Base-by-base conservation (phyloP, 805 yeast genomes). In the Ogataea siamensis region DNA sequence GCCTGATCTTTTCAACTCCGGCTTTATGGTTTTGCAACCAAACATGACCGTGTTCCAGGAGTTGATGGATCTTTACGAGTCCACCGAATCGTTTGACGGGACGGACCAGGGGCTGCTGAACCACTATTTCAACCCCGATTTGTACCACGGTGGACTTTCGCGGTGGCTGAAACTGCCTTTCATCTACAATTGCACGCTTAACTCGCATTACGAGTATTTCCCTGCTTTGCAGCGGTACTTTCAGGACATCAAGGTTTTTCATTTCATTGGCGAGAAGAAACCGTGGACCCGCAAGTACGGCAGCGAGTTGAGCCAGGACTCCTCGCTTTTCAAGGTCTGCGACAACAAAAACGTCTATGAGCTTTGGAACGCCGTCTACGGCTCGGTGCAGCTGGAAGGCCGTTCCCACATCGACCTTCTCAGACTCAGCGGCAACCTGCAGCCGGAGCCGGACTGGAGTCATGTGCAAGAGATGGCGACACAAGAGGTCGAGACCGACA, bases 71-170 rank as follows among this genome's bases (percentile, higher is more conserved):
- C 59, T 60, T 21, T 56, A 64, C 32, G 21, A 37, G 1, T 46
- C 53, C 4, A 50, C 47, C 9, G 50, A 50, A 10, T 66, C 64
- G 3, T 85, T 87, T 50, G 97, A 88, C 61, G 95, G 95, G 28
- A 91, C 95, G 2, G 97, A 88, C 62, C 97, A 88, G 60, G 97
- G 97, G 9, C 67, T 88, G 24, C 67, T 88, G 46, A 88, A 88
- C 60, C 85, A 84, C 54, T 82, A 74, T 53, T 87, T 85, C 57
- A 71, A 49, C 32, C 48, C 51, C 33, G 42, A 37, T 40, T 49
- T 54, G 8, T 37, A 42, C 35, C 27, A 28, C 11, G 58, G 62
- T 7, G 40, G 39, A 2, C 16, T 16, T 9, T 38, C 40, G 7
- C 42, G 49, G 37, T 89, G 97, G 96, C 60, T 68, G 21, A 71